Evolutionary conservation across 1,284 basidiomycete species (phyloP).

Genomic region (Sanghuangporus sanghuang): DNA sequence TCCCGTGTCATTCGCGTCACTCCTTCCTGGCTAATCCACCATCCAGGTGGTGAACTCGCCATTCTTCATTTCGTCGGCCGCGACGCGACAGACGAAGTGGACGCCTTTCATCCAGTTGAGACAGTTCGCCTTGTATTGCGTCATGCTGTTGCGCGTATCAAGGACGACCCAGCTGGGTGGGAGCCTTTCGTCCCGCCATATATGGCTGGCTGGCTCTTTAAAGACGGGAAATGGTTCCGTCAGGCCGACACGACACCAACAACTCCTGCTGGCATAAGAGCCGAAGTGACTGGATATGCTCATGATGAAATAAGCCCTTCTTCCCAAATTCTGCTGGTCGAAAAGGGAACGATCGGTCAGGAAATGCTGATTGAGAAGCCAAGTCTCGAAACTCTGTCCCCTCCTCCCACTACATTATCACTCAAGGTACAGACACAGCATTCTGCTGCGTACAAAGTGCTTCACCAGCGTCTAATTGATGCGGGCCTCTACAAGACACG

Average conservation of each 20-base stretch:
- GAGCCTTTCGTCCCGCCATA: constrained; percentile 85
- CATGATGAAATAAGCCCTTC: constrained; percentile 32
- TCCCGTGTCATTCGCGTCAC: constrained; percentile 80
- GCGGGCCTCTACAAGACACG: constrained; percentile 86
- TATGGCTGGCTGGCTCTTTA: constrained; percentile 75
- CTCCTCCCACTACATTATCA: constrained; percentile 50
- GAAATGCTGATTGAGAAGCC: constrained; percentile 28
- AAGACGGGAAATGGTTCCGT: constrained; percentile 49
- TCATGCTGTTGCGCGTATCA: constrained; percentile 76
- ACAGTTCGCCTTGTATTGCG: constrained; percentile 62
- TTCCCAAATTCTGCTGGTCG: constrained; percentile 61
- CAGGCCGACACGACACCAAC: constrained; percentile 49
- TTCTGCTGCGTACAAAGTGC: constrained; percentile 73
- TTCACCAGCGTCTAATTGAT: constrained; percentile 72
- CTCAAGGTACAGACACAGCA: constrained; percentile 63
- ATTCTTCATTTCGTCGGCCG: constrained; percentile 95
- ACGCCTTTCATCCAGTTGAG: constrained; percentile 80
- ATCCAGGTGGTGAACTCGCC: constrained; percentile 88
- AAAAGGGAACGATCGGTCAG: constrained; percentile 26
- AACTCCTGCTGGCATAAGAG: constrained; percentile 13
- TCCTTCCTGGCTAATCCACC: constrained; percentile 74
- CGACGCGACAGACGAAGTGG: constrained; percentile 92
- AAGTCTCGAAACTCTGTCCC: constrained; percentile 44
- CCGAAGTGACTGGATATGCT: constrained; percentile 5
- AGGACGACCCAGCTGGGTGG: constrained; percentile 55